Conservation (phyloP, 2,329 filamentous ascomycete genomes). For the Calonectria multiphialidica region DNA sequence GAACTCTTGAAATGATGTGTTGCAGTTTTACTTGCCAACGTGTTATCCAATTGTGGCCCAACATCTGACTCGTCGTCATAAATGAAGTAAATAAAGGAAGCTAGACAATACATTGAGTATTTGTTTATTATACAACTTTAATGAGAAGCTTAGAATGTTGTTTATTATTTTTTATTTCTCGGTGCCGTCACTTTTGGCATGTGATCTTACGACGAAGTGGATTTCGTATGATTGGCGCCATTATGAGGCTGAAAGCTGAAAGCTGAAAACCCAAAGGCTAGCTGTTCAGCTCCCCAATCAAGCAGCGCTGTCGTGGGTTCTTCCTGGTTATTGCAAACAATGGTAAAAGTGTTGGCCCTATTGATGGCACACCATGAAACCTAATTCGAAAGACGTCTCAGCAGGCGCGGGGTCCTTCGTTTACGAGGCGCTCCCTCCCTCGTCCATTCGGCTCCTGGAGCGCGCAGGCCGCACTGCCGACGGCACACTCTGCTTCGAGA, state of each 20-base stretch:
- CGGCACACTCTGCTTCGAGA: slow-evolving; percentile 31
- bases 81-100: too few species aligned
- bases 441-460: slow-evolving; percentile 31
- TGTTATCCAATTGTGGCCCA: too few species aligned
- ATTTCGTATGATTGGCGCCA: background rate
- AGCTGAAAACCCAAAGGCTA: background rate
- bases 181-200: too few species aligned
- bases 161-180: too few species aligned
- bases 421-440: slow-evolving; percentile 23
- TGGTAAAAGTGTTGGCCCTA: background rate
- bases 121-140: too few species aligned
- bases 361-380: background rate
- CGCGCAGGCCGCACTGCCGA: slow-evolving; percentile 12
- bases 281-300: background rate
- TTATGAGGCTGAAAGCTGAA: background rate
- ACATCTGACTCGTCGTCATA: too few species aligned
- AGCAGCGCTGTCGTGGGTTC: background rate
- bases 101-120: too few species aligned
- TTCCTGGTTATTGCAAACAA: background rate
- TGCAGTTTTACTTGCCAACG: too few species aligned
- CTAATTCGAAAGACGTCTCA: background rate
- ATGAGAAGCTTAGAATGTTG: too few species aligned
- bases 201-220: too few species aligned
- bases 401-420: background rate
- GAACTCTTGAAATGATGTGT: too few species aligned